Percentiles rank a stretch among this genome's conserved stretches.
phyloP scores from a whole-genome alignment of 2,329 filamentous ascomycete genomes.

The Hymenoscyphus infarciens region DNA sequence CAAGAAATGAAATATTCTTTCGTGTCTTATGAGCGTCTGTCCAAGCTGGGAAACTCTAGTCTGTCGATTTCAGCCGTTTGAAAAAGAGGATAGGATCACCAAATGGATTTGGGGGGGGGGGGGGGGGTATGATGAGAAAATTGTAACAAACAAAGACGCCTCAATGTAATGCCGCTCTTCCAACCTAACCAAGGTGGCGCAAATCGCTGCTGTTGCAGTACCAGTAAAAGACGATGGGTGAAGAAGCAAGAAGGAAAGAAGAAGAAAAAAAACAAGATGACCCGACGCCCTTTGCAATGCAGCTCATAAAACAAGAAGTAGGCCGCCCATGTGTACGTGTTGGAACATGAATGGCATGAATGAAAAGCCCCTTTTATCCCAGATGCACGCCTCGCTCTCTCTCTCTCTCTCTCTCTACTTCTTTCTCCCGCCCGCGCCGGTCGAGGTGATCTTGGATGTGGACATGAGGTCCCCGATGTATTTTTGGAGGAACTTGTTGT shows the following conservation, averaged over 20 bases:
- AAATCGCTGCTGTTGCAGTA: background rate
- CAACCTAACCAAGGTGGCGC: slow-evolving; percentile 2
- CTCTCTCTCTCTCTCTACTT: slow-evolving; percentile 25
- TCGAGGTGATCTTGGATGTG: slow-evolving; percentile 67
- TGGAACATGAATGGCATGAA: background rate
- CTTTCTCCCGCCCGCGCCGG: slow-evolving; percentile 30
- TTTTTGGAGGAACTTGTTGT: slow-evolving; percentile 96
- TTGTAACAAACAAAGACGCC: slow-evolving; percentile 1
- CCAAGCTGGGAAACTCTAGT: background rate
- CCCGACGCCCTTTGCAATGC: background rate
- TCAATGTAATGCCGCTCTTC: background rate
- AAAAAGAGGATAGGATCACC: background rate
- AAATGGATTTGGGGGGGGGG: background rate
- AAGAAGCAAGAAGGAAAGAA: background rate
- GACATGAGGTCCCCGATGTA: slow-evolving; percentile 97
- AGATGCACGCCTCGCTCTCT: too few relatives aligned
- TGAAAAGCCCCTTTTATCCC: background rate
- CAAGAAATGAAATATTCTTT: background rate
- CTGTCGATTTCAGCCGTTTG: background rate
- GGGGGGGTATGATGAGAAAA: background rate
- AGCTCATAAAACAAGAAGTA: background rate
- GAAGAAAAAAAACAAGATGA: slow-evolving; percentile 19
- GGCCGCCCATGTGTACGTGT: background rate
- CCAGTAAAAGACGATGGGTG: background rate
- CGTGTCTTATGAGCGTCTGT: background rate